Base-by-base conservation (phyloP, 2,329 filamentous ascomycete species). In the Madurella mycetomatis region DNA sequence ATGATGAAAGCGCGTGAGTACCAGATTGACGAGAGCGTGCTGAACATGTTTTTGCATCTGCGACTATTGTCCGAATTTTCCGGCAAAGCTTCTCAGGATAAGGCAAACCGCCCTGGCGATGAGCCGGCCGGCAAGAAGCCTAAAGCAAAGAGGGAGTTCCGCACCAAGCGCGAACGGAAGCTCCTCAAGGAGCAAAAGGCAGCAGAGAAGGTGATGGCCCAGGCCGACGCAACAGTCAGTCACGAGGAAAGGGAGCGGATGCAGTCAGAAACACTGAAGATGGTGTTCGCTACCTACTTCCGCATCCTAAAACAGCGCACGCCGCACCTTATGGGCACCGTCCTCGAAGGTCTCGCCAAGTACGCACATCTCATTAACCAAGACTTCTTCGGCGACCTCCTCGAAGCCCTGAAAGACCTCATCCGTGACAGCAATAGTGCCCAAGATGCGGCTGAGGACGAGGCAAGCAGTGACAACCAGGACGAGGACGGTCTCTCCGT, bases 311-410 rank as follows among this genome's bases (percentile, higher is more conserved):
- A 97, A 74, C 79, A 85, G 51, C 84, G 91, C 25, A 80, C 84
- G 19, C 86, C 90, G 13, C 84, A 87, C 61, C 82, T 99, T 16
- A 97, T 96, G 90, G 94, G 94, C n/a, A 92, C 92, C 13, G 92
- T 96, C 0, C 81, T 99, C 5, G 94, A 97, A 74, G 94, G 94
- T 30, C 76, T 99, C 18, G 92, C 92, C 48, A 91, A 91, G 67
- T 99, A 95, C 68, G 86, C 92, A 3, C 94, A 96, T 69, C 80
- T 99, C 56, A 99, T 99, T 78, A 99, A 99, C 74, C 91, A 99
- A 67, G 90, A 99, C 68, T 97, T 99, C 76, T 99, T 99, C 65
- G 94, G 92, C 30, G 94, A 99, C 67, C 79, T 99, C 31, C 82
- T 99, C 11, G 94, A 97, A 72, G 92, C 91, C 0, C 78, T 99